These are phyloP conservation scores for Paecilomyces variotii DNA, from an alignment of 2,329 filamentous ascomycete genomes.

Conservation along the genomic window DNA sequence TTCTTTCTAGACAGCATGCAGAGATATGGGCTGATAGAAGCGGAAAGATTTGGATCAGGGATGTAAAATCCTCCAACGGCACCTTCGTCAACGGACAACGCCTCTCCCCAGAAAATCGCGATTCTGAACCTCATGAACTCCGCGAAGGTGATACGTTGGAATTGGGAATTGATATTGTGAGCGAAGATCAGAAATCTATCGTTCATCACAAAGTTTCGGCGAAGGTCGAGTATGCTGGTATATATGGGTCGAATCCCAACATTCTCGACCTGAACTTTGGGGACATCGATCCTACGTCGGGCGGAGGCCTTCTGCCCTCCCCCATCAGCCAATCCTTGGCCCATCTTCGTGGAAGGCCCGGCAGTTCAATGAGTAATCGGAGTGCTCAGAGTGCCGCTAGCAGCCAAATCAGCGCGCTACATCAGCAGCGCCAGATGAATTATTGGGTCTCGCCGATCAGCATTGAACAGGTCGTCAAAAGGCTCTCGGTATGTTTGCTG, in stretches of 20 bases:
- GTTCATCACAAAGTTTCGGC: slow-evolving; percentile 98
- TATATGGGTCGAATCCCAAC: slow-evolving; percentile 62
- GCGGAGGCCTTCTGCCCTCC: slow-evolving; percentile 63
- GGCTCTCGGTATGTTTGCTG: slow-evolving; percentile 55
- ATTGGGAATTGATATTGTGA: slow-evolving; percentile 95
- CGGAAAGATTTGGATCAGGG: slow-evolving; percentile 90
- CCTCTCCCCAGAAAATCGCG: slow-evolving; percentile 85
- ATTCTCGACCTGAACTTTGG: slow-evolving; percentile 85
- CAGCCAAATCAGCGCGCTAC: slow-evolving; percentile 49
- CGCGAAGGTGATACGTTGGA: slow-evolving; percentile 88
- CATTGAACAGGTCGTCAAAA: slow-evolving; percentile 90
- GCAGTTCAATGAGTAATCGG: slow-evolving; percentile 58
- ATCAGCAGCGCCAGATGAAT: slow-evolving; percentile 67
- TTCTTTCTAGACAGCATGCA: slow-evolving; percentile 89
- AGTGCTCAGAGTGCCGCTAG: slow-evolving; percentile 48
- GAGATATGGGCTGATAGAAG: slow-evolving; percentile 83
- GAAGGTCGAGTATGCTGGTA: slow-evolving; percentile 90
- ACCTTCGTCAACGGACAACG: slow-evolving; percentile 94
- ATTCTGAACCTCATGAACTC: slow-evolving; percentile 91
- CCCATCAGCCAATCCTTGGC: slow-evolving; percentile 56
- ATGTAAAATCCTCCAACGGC: slow-evolving; percentile 97
- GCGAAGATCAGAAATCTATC: slow-evolving; percentile 96
- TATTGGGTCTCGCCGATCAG: slow-evolving; percentile 85
- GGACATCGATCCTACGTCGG: slow-evolving; percentile 72
- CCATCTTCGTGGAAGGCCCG: slow-evolving; percentile 62